phyloP scores from a whole-genome alignment of 306 rosid species.

The Quercus dentata region DNA sequence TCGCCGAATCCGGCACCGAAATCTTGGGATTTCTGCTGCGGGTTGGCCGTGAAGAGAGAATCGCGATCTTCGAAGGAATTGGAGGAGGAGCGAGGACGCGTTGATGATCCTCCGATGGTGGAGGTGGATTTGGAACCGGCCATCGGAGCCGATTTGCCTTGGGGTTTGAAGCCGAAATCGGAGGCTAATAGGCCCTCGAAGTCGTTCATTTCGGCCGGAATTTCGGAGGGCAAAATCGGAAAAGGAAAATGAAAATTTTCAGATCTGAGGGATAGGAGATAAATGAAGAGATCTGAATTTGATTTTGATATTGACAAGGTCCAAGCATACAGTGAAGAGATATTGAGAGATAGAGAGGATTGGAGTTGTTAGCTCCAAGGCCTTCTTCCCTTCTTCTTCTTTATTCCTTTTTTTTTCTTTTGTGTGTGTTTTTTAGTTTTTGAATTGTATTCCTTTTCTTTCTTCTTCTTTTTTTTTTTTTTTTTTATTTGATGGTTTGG shows the following conservation, averaged over 20 bases:
- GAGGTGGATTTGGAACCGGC: constrained; percentile 51
- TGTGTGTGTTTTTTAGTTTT: neutral
- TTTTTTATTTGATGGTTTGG: neutral
- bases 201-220: constrained; percentile 58
- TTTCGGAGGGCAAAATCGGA: neutral
- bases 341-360: neutral
- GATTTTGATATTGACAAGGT: constrained; percentile 1
- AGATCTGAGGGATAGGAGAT: neutral
- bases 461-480: neutral
- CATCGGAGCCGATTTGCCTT: constrained; percentile 86
- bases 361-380: constrained; percentile 1
- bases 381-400: neutral
- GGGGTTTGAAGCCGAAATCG: constrained; percentile 78
- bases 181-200: constrained; percentile 75
- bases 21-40: neutral
- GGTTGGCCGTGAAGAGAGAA: constrained; percentile 26
- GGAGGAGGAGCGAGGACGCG: constrained; percentile 15
- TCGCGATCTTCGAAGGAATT: constrained; percentile 51
- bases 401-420: neutral
- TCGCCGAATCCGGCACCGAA: constrained; percentile 37
- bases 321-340: constrained; percentile 15
- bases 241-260: constrained; percentile 5
- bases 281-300: constrained; percentile 22
- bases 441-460: neutral
- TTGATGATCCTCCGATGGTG: neutral